Conservation (phyloP, 768 basidiomycete species). For the Leucosporidium creatinivorum region DNA sequence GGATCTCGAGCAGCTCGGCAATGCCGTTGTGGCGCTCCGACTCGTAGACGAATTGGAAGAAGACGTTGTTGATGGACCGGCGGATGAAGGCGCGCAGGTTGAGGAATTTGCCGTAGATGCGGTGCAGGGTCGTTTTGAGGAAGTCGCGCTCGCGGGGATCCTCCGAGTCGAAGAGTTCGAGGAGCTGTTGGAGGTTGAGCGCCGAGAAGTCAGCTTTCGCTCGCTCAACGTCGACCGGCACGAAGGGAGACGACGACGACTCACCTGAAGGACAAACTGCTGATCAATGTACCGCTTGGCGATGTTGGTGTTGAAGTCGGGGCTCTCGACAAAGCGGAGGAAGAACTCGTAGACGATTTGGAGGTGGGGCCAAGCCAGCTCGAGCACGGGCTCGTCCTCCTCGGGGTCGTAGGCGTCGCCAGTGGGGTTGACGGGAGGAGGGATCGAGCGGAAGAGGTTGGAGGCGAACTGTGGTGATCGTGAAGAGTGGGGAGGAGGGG, state of each 20-base stretch:
- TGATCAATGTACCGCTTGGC: constrained; percentile 98
- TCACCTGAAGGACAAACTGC: constrained; percentile 69
- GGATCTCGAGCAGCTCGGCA: constrained; percentile 92
- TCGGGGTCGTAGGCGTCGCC: constrained; percentile 99
- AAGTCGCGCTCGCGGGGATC: constrained; percentile 99
- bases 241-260: constrained; percentile 7
- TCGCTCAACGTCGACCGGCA: neutral
- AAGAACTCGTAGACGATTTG: constrained; percentile 99
- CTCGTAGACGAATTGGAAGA: constrained; percentile 98
- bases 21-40: constrained; percentile 99
- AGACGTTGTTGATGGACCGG: constrained; percentile 98
- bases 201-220: neutral
- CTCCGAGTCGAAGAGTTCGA: constrained; percentile 97
- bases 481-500: neutral
- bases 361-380: constrained; percentile 98
- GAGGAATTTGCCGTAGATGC: constrained; percentile 99
- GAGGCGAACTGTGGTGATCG: constrained; percentile 66
- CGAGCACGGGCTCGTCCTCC: constrained; percentile 97
- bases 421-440: constrained; percentile 95
- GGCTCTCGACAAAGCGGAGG: constrained; percentile 93
- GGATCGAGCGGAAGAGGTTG: constrained; percentile 99
- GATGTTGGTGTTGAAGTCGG: constrained; percentile 95
- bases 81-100: constrained; percentile 97
- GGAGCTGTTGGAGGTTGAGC: constrained; percentile 50
- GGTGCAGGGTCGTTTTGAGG: constrained; percentile 95